Percentiles rank a stretch among this genome's conserved stretches.
Evolutionary conservation across 169 alveolate species (phyloP).

Genomic region (Eimeria acervulina): DNA sequence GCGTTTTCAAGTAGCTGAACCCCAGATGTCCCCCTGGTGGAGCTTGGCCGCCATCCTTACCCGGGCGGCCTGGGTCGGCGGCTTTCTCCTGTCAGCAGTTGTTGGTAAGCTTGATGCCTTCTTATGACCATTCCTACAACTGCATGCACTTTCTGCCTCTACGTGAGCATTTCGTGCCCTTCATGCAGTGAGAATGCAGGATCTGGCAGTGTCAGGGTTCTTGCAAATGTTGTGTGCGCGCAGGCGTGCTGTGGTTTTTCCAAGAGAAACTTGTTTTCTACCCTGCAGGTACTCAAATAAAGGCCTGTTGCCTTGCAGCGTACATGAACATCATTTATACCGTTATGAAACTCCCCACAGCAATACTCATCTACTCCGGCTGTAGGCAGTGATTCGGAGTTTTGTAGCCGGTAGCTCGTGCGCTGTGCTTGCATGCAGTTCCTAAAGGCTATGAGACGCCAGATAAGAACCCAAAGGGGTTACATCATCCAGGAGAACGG

Average conservation of each 20-base stretch:
- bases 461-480: slow-evolving; percentile 55
- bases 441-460: slow-evolving; percentile 63
- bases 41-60: slow-evolving; percentile 75
- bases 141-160: background rate
- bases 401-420: background rate
- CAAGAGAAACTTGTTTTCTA: slow-evolving; percentile 81
- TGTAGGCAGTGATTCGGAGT: background rate
- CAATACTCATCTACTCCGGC: background rate
- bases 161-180: background rate
- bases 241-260: slow-evolving; percentile 75
- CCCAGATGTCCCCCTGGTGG: slow-evolving; percentile 75
- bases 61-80: slow-evolving; percentile 83
- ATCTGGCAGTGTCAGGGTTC: background rate
- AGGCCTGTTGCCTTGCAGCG: background rate
- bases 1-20: slow-evolving; percentile 32
- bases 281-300: slow-evolving; percentile 40
- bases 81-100: slow-evolving; percentile 47
- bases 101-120: slow-evolving; percentile 22
- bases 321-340: background rate
- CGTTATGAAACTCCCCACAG: background rate
- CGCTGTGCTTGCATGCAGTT: slow-evolving; percentile 30
- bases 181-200: background rate
- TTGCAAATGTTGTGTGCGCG: background rate
- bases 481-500: slow-evolving; percentile 62
- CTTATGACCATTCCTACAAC: background rate